These are phyloP conservation scores for Kwoniella heveanensis DNA, from an alignment of 768 basidiomycete species.

Conservation along the genomic window DNA sequence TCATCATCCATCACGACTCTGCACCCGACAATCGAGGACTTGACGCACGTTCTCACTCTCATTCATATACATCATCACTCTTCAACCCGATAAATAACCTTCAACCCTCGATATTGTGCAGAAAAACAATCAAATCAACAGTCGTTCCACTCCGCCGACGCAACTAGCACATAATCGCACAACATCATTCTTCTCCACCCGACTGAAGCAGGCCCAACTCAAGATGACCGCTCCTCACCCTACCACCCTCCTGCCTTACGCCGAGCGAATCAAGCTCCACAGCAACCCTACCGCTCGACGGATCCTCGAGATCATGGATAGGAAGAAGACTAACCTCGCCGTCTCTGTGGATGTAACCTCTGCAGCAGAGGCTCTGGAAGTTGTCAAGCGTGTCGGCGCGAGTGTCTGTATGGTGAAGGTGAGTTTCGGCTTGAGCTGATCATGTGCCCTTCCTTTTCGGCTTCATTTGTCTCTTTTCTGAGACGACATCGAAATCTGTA, in stretches of 20 bases:
- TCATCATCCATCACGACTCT: too few species aligned
- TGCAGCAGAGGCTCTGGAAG: slow-evolving; percentile 72
- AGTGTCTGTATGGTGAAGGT: slow-evolving; percentile 93
- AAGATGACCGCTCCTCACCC: slow-evolving; percentile 28
- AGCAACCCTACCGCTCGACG: slow-evolving; percentile 75
- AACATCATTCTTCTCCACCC: too few species aligned
- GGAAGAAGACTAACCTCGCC: slow-evolving; percentile 87
- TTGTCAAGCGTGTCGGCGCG: slow-evolving; percentile 85
- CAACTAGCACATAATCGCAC: too few species aligned
- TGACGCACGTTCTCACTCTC: too few species aligned
- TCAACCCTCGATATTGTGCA: too few species aligned
- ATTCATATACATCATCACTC: too few species aligned
- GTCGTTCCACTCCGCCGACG: too few species aligned
- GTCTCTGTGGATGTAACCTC: slow-evolving; percentile 93
- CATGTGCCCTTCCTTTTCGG: too few species aligned
- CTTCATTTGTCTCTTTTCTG: too few species aligned
- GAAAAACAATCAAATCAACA: too few species aligned
- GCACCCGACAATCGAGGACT: too few species aligned
- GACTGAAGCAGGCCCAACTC: neutral
- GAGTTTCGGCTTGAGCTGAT: slow-evolving; percentile 29
- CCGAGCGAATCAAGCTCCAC: slow-evolving; percentile 43
- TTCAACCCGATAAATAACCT: too few species aligned
- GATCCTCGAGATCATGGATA: slow-evolving; percentile 77
- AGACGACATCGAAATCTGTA: neutral
- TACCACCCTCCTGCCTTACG: slow-evolving; percentile 48